Conservation (phyloP, 345 rosid species). For the Ricinus communis region DNA sequence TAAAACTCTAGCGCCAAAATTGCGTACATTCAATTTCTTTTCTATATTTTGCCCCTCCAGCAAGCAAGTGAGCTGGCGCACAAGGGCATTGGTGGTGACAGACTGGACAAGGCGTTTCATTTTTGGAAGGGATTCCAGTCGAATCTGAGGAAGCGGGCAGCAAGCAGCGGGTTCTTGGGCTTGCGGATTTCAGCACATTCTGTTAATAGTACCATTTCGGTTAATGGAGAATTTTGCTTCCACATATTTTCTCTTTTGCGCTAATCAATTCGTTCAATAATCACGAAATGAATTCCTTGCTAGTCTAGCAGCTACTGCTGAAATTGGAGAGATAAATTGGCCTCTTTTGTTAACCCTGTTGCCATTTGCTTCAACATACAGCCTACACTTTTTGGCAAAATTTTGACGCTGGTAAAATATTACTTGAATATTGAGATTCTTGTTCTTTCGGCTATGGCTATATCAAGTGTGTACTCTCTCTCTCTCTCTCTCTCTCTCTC, state of each 20-base stretch:
- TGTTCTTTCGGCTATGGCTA: not conserved
- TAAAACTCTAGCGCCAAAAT: no score
- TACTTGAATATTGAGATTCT: not conserved
- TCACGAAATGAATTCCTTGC: not conserved
- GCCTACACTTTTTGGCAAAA: not conserved
- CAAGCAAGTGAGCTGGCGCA: slow-evolving; percentile 97
- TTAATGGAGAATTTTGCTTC: not conserved
- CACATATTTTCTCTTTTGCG: not conserved
- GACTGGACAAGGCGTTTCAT: slow-evolving; percentile 91
- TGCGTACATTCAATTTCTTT: no score
- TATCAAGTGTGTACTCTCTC: no score
- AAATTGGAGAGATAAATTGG: not conserved
- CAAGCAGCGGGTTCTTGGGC: not conserved
- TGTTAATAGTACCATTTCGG: not conserved
- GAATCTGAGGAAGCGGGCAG: slow-evolving; percentile 46
- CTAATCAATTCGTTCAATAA: slow-evolving; percentile 11
- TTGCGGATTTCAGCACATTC: not conserved
- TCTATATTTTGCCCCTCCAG: slow-evolving; percentile 33
- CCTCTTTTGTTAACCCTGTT: not conserved
- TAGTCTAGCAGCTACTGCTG: not conserved
- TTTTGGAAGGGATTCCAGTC: slow-evolving; percentile 89
- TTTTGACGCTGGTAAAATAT: not conserved
- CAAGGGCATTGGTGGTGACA: slow-evolving; percentile 79
- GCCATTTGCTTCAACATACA: not conserved
- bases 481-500: no score